Conservation (phyloP, 768 basidiomycete genomes). For the Kwoniella shandongensis region DNA sequence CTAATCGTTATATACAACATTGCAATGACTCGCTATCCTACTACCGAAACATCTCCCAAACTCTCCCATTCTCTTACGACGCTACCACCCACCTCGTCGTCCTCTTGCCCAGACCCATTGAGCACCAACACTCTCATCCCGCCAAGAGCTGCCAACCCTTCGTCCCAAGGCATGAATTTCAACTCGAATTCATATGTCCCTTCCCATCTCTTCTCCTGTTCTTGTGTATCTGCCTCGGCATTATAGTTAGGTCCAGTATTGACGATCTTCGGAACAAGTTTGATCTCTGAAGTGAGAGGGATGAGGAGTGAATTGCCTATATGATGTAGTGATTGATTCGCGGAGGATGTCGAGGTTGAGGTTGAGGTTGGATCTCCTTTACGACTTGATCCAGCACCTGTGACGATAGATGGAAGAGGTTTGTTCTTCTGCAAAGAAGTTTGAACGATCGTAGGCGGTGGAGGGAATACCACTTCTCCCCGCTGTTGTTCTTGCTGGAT, state of each 20-base stretch:
- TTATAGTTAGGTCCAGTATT: slow-evolving; percentile 6
- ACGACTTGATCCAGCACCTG: background rate
- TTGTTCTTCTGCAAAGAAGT: background rate
- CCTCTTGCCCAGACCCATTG: slow-evolving; percentile 9
- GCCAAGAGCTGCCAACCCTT: slow-evolving; percentile 32
- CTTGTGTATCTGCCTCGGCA: background rate
- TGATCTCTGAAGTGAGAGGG: background rate
- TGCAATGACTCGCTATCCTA: too few relatives aligned
- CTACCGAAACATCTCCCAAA: slow-evolving; percentile 38
- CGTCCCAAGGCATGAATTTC: slow-evolving; percentile 33
- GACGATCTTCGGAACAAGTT: background rate
- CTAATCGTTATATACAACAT: too few relatives aligned
- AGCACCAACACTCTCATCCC: slow-evolving; percentile 36
- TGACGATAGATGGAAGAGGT: background rate
- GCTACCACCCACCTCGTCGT: slow-evolving; percentile 4
- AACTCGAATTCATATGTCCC: slow-evolving; percentile 19
- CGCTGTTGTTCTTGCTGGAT: background rate
- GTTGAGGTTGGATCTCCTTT: too few relatives aligned
- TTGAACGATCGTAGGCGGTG: slow-evolving; percentile 20
- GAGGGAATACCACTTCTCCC: slow-evolving; percentile 25
- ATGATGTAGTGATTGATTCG: slow-evolving; percentile 12
- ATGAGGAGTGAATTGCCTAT: slow-evolving; percentile 16
- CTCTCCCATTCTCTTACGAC: slow-evolving; percentile 34
- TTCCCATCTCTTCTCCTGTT: slow-evolving; percentile 30
- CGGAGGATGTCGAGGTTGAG: background rate